Evolutionary conservation across 345 rosid genomes (phyloP), one percentile per base, ranked within the genome.

Genomic region (Pugionium dolabratum): DNA sequence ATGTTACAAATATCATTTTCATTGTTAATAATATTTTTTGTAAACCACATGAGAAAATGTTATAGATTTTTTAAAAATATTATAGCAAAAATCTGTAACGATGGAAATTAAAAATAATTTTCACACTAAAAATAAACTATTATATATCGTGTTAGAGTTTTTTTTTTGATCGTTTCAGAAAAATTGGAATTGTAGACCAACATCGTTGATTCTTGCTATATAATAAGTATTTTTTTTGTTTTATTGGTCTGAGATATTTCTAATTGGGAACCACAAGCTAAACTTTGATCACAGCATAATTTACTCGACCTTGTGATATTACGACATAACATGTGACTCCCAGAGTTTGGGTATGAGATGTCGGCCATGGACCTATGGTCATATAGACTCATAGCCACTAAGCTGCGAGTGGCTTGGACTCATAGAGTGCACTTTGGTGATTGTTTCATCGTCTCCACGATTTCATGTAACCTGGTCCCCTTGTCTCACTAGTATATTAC

Each of bases 381-480:
- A 50, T 61, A 50, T 39, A 40, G 45, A 3, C 32, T 29, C 36
- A 32, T 52, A 33, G 59, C 33, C 64, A 40, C 70, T 46, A 63
- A 62, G 44, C 58, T 71, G 54, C 28, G 4, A 37, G 9, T 18
- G 42, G n/a, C 3, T 52, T 35, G 47, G 31, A 35, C 6, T 47
- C 31, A 40, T 57, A 54, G 63, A 36, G 28, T 63, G 6, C 55
- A 27, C 43, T 39, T 59, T 43, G 54, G 53, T 60, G 45, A 60
- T 28, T 54, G 56, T 70, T 10, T 43, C 18, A 52, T 73, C 43
- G 59, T 45, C 18, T 73, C 66, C 76, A 42, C 32, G 10, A 41
- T 65, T 65, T 51, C 55, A 59, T 66, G 67, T 44, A 59, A 51
- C 50, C 61, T 73, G 71, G 76, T 59, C 66, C 48, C 62, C 56